Percentiles rank a stretch among this genome's conserved stretches.
Conservation (phyloP, 129 eudicot species). For the Pulicaria dysenterica region DNA sequence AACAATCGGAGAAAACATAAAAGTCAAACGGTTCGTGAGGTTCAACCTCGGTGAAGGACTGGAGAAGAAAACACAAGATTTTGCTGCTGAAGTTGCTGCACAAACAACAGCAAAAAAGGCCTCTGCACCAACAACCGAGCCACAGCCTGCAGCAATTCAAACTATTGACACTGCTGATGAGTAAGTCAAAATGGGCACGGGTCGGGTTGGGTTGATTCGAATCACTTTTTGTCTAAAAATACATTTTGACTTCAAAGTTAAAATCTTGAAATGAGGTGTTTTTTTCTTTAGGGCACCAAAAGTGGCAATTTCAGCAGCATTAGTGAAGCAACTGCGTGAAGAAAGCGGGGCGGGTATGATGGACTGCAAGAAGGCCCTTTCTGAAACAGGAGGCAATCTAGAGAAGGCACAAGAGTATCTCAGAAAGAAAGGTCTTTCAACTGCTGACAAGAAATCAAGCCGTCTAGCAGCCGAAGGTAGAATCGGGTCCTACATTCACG, state of each 20-base stretch:
- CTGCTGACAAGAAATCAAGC: conserved; percentile 89
- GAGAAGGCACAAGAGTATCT: conserved; percentile 92
- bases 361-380: conserved; percentile 98
- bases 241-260: conserved; percentile 2
- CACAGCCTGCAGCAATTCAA: conserved; percentile 53
- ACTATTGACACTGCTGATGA: conserved; percentile 47
- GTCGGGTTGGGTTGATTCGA: neutral
- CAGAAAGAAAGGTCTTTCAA: conserved; percentile 88
- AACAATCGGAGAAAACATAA: conserved; percentile 87
- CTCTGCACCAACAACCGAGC: conserved; percentile 48
- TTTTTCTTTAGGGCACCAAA: conserved; percentile 56
- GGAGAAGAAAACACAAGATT: conserved; percentile 83
- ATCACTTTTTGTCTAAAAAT: neutral
- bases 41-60: conserved; percentile 95
- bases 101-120: conserved; percentile 77
- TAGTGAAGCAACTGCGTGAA: conserved; percentile 91
- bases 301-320: conserved; percentile 71
- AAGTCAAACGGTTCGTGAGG: conserved; percentile 79
- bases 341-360: conserved; percentile 99
- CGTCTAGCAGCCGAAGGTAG: conserved; percentile 96
- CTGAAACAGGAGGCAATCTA: conserved; percentile 89
- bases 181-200: conserved; percentile 50
- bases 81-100: conserved; percentile 99
- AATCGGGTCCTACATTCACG: conserved; percentile 94
- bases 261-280: neutral